These are phyloP conservation scores for Cercospora sp. DNA, from an alignment of 2,329 filamentous ascomycete genomes.

Conservation along the genomic window DNA sequence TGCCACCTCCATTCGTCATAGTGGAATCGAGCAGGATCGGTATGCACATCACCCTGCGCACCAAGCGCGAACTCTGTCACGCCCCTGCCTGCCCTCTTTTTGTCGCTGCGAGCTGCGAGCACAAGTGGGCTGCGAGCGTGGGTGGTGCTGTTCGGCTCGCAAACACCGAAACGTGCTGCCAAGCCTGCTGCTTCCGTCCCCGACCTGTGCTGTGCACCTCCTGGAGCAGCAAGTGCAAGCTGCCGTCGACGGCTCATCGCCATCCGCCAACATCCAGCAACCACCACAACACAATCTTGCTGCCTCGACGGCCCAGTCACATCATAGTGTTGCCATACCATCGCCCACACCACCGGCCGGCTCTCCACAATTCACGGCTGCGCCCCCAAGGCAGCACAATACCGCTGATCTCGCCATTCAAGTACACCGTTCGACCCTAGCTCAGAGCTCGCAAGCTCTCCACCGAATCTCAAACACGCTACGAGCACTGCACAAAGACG, in stretches of 20 bases:
- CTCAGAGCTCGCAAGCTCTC: constrained; percentile 21
- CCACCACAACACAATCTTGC: constrained; percentile 2
- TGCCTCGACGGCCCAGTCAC: constrained; percentile 11
- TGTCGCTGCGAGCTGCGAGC: neutral
- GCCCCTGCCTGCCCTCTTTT: neutral
- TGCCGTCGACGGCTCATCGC: neutral
- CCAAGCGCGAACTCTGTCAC: constrained; percentile 6
- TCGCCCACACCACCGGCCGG: constrained; percentile 21
- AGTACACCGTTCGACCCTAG: constrained; percentile 21
- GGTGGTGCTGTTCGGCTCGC: constrained; percentile 2
- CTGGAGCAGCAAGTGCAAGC: neutral
- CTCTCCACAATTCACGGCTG: constrained; percentile 26
- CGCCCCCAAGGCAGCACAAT: constrained; percentile 36
- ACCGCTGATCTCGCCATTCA: constrained; percentile 21
- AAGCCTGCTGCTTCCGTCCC: neutral
- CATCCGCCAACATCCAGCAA: neutral
- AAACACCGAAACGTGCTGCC: neutral
- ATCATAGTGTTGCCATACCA: neutral
- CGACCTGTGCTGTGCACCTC: neutral
- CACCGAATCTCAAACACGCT: constrained; percentile 27
- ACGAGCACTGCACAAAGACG: constrained; percentile 24
- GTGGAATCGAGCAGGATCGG: constrained; percentile 7
- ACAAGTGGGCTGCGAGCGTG: neutral
- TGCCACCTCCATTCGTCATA: constrained; percentile 3
- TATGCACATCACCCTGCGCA: constrained; percentile 8